Evolutionary conservation across 495 filamentous ascomycete genomes (phyloP), one percentile per base, ranked within the genome.

Genomic region (Patellaria atrata): DNA sequence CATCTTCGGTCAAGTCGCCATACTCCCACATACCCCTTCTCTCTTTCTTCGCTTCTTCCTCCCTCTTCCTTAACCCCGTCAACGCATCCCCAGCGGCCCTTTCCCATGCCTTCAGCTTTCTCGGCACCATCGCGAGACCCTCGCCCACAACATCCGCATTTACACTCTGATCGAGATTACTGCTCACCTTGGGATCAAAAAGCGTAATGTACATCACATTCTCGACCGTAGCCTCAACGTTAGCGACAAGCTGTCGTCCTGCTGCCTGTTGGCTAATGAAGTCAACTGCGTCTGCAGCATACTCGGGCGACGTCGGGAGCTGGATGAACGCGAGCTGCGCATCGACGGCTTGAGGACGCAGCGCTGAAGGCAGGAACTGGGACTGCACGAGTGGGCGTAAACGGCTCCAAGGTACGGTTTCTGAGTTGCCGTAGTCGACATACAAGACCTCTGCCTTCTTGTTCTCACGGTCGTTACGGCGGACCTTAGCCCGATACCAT

Each of bases 11-110:
- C 54, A 91, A 62, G 58, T 96, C 91, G 38, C 91, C 91, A 61
- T 96, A 96, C 65, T 96, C 86, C 85, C 85, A 96, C 65, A 94
- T 87, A 5, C 91, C 91, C 35, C 71, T 64, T 37, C 80, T 70
- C 41, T 71, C 71, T 6, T 65, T 55, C 66, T 82, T 89, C 3
- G 91, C 89, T 57, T 74, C 65, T 11, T 67, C 59, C 61, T 93
- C 75, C 37, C 70, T 69, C 48, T 68, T 65, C 40, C 62, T 72
- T 37, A 94, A 64, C 28, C 49, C 62, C 56, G 67, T 71, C 43
- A 96, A 57, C 12, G 81, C 71, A 18, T 79, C 75, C 37, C 65
- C 66, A 16, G 74, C 77, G 5, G 75, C 75, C 23, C 73, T 63
- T 63, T 97, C 89, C 79, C 82, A 97, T 3, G 74, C 64, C 67